Conservation (phyloP, 345 rosid species). For the Citrus trifoliata region DNA sequence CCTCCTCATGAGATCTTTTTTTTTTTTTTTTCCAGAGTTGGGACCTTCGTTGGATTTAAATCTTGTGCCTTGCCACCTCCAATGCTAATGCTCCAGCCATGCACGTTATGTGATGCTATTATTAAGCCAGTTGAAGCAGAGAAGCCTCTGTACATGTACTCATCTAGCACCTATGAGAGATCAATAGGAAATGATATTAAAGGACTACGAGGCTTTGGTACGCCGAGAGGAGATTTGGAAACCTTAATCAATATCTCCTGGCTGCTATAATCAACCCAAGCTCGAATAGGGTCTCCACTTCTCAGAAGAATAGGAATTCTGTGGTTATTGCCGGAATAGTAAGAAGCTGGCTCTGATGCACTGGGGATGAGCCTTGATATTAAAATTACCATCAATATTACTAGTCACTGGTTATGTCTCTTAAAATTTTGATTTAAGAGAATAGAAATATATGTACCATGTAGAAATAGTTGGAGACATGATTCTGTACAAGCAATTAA, state of each 20-base stretch:
- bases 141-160: slow-evolving; percentile 34
- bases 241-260: not conserved
- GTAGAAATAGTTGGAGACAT: too few relatives aligned
- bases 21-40: not conserved
- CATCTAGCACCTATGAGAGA: slow-evolving; percentile 20
- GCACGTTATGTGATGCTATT: slow-evolving; percentile 24
- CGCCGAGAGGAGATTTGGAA: not conserved
- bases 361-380: not conserved
- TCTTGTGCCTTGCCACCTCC: slow-evolving; percentile 18
- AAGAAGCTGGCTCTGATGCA: not conserved
- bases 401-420: too few relatives aligned
- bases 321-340: not conserved
- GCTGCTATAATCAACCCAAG: not conserved
- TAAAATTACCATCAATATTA: not conserved
- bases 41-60: slow-evolving; percentile 1
- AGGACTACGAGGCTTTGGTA: slow-evolving; percentile 7
- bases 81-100: slow-evolving; percentile 34
- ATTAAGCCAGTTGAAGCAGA: slow-evolving; percentile 34
- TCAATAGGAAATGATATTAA: slow-evolving; percentile 23
- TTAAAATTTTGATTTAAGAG: too few relatives aligned
- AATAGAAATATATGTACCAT: too few relatives aligned
- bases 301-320: not conserved
- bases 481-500: too few relatives aligned
- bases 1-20: not conserved
- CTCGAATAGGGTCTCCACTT: not conserved